A percentile compares a stretch with the other conserved stretches of the same genome.
Conservation (phyloP, 495 filamentous ascomycete genomes). For the Astrocystis sublimbata region DNA sequence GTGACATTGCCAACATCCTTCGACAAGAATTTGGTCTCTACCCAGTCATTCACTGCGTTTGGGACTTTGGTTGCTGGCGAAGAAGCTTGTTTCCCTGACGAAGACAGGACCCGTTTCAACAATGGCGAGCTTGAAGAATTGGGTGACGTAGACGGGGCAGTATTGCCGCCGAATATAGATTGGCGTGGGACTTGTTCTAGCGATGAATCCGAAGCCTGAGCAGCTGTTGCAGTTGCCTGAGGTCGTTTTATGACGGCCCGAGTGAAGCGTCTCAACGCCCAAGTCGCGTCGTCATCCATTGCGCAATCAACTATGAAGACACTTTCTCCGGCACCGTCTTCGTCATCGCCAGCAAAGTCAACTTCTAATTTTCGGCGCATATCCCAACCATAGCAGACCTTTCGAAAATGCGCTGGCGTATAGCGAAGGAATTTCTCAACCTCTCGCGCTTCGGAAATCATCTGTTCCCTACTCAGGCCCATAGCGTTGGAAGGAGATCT, state of each 20-base stretch:
- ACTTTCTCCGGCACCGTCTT: constrained; percentile 68
- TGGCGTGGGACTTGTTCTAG: constrained; percentile 12
- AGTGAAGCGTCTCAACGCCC: constrained; percentile 36
- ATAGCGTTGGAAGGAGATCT: constrained; percentile 57
- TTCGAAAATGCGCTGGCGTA: constrained; percentile 76
- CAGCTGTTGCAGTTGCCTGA: constrained; percentile 15
- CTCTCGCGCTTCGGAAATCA: constrained; percentile 72
- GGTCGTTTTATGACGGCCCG: constrained; percentile 23
- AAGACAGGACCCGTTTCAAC: constrained; percentile 16
- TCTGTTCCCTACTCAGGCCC: constrained; percentile 67
- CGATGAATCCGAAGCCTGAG: constrained; percentile 22
- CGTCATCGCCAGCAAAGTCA: constrained; percentile 84
- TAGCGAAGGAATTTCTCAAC: constrained; percentile 74
- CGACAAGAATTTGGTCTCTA: constrained; percentile 30
- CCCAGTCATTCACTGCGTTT: constrained; percentile 41
- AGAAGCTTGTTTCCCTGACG: constrained; percentile 24
- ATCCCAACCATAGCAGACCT: constrained; percentile 82
- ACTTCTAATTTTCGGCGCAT: constrained; percentile 85
- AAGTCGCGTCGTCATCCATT: constrained; percentile 44
- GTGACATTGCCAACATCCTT: constrained; percentile 32
- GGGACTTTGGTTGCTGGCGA: constrained; percentile 1
- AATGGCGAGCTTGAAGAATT: constrained; percentile 22
- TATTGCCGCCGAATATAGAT: constrained; percentile 37
- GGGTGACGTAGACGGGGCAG: constrained; percentile 16
- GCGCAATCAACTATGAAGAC: constrained; percentile 75